phyloP scores from a whole-genome alignment of 768 basidiomycete species.

The Xerocomellus amylosporus region DNA sequence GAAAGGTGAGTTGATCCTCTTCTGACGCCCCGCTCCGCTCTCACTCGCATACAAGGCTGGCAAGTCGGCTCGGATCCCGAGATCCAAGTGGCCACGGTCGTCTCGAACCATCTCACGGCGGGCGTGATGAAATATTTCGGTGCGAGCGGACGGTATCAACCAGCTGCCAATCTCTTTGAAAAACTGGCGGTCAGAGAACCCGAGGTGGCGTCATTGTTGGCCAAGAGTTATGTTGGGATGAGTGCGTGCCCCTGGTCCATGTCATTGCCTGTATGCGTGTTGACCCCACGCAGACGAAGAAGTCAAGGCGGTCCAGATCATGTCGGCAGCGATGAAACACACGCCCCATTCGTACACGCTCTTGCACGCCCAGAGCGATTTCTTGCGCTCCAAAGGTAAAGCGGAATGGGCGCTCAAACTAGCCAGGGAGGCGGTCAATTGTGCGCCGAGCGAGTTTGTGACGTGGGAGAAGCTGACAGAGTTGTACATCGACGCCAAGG shows the following conservation, averaged over 20 bases:
- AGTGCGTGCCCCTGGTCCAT: constrained; percentile 52
- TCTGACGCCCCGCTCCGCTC: background rate
- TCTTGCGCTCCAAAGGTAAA: constrained; percentile 82
- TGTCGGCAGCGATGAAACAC: constrained; percentile 75
- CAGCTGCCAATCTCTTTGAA: constrained; percentile 91
- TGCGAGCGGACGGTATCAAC: constrained; percentile 82
- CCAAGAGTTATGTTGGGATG: constrained; percentile 93
- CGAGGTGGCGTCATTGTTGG: constrained; percentile 84
- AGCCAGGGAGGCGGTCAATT: constrained; percentile 94
- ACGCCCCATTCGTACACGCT: constrained; percentile 93
- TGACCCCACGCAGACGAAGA: constrained; percentile 72
- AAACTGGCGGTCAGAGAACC: constrained; percentile 83
- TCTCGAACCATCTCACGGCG: constrained; percentile 94
- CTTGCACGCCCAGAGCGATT: constrained; percentile 92
- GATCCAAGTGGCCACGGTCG: constrained; percentile 95
- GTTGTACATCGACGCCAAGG: constrained; percentile 84
- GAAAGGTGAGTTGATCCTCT: constrained; percentile 53
- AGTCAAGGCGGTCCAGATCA: constrained; percentile 96
- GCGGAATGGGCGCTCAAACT: constrained; percentile 87
- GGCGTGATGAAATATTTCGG: constrained; percentile 97
- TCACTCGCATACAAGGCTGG: constrained; percentile 65
- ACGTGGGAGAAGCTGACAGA: constrained; percentile 99
- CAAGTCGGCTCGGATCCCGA: constrained; percentile 98
- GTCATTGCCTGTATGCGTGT: background rate
- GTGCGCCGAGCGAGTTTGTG: constrained; percentile 97